phyloP scores from a whole-genome alignment of 2,329 filamentous ascomycete genomes.

The Chrysoporthe austroafricana region DNA sequence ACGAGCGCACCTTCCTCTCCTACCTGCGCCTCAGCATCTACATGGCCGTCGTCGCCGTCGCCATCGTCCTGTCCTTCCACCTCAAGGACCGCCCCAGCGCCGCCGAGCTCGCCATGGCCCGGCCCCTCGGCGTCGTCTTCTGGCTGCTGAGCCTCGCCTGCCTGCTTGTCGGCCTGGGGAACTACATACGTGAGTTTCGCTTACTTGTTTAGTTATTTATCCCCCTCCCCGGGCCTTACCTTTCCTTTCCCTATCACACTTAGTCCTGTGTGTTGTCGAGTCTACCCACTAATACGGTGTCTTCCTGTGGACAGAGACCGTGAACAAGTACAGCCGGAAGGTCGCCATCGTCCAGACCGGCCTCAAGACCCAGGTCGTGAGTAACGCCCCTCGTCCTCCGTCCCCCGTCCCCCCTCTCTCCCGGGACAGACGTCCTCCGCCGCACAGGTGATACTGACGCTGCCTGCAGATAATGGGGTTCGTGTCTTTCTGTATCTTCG shows the following conservation, averaged over 20 bases:
- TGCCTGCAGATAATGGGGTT: slow-evolving; percentile 60
- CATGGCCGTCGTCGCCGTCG: slow-evolving; percentile 86
- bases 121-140: slow-evolving; percentile 85
- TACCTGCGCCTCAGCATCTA: slow-evolving; percentile 89
- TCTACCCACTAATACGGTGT: too few relatives aligned
- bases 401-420: background rate
- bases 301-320: slow-evolving; percentile 51
- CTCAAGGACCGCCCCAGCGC: slow-evolving; percentile 72
- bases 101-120: slow-evolving; percentile 75
- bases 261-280: too few relatives aligned
- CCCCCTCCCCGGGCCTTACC: too few relatives aligned
- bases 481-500: slow-evolving; percentile 66
- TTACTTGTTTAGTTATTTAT: background rate
- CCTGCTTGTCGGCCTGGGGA: slow-evolving; percentile 75
- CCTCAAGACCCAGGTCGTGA: slow-evolving; percentile 85
- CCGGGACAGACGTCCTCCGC: background rate
- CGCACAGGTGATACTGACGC: slow-evolving; percentile 2
- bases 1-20: slow-evolving; percentile 84
- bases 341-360: slow-evolving; percentile 88
- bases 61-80: slow-evolving; percentile 93
- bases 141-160: slow-evolving; percentile 83
- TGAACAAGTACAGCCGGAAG: slow-evolving; percentile 79
- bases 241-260: too few relatives aligned
- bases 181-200: slow-evolving; percentile 69
- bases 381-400: slow-evolving; percentile 31